Base-by-base conservation (phyloP, 192 early-diverging fungal genomes). In the Pilobolus umbonatus region DNA sequence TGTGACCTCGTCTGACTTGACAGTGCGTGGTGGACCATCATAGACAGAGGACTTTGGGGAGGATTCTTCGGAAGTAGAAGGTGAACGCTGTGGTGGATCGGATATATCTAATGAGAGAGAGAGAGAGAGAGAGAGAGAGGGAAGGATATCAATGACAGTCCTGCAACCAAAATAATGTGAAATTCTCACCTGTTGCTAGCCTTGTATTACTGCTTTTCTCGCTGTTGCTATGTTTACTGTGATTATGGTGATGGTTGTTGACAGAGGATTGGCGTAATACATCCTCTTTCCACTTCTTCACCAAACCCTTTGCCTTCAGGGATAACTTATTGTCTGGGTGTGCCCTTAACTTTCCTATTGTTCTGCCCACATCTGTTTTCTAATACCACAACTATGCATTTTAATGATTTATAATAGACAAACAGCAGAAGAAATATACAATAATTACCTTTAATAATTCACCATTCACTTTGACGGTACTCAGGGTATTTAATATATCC, bases 251-350 rank as follows among this genome's bases (percentile, higher is more conserved):
- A 21, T n/a, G 32, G 45, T 1, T 59, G 24, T n/a, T n/a, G n/a
- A n/a, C n/a, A 9, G 42, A 40, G 4, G 69, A 31, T 7, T 56
- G 54, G 5, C 54, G 28, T 19, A 51, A 10, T 9, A 67, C 64
- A 49, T 92, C 89, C 24, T 78, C 75, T 71, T 92, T 94, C 93
- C 93, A 96, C 44, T 87, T 89, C 60, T 77, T 75, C 3, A 94
- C 85, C 39, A 91, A 75, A 36, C 76, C 81, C 60, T 87, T 91
- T 2, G 88, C 83, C 35, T 76, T 51, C 21, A 61, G 68, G 0
- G 85, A 76, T 11, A 94, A 79, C 0, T 75, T 76, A 2, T 69
- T 54, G 43, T 87, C 76, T 8, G 71, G 63, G 50, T 87, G 74
- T 60, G 85, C 83, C 28, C 88, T 74, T 35, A 93, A 66, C 55